Base-by-base conservation (phyloP, 768 basidiomycete species). In the Pleurotus cornucopiae region DNA sequence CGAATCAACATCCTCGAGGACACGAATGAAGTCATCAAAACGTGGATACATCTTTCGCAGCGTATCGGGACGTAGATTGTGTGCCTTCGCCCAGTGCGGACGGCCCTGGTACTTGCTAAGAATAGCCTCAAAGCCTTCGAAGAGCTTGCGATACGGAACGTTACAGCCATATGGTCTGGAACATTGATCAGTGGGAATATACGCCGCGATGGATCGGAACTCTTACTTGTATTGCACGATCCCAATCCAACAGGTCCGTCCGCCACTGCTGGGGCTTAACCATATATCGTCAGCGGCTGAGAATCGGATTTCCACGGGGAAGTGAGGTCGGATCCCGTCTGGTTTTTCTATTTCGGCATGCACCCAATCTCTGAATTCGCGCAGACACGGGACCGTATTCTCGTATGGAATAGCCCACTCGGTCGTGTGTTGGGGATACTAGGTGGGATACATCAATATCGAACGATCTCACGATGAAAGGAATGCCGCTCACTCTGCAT, bases 51-150 rank as follows among this genome's bases (percentile, higher is more conserved):
- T 71, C 54, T 63, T 65, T 51, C 82, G 80, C 54, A 97, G 79
- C 30, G 75, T 70, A 45, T 77, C 76, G 2, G 89, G 89, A 44
- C 78, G 75, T 38, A 95, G 77, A 20, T 73, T 72, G 67, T 98
- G 96, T 18, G 91, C 81, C 71, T 98, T 98, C 0, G 94, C 96
- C 96, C 96, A 98, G 73, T 98, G 96, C 6, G 96, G 94, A 46
- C 91, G 79, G 5, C 94, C 96, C 43, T 80, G 78, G 71, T 94
- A 79, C 25, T 74, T 77, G 18, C 74, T 67, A 57, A 95, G 66
- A 62, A 94, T 87, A 12, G 68, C 62, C 67, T 95, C 91, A 66
- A 91, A 97, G 21, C 76, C 78, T 46, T 76, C 71, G 69, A 98
- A 96, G 49, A 92, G 75, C 55, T 77, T 72, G 56, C 84, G 84